A percentile compares a stretch with the other conserved stretches of the same genome.
These are phyloP conservation scores for Ganoderma lingzhi DNA, from an alignment of 1,284 basidiomycete genomes.

Conservation along the genomic window DNA sequence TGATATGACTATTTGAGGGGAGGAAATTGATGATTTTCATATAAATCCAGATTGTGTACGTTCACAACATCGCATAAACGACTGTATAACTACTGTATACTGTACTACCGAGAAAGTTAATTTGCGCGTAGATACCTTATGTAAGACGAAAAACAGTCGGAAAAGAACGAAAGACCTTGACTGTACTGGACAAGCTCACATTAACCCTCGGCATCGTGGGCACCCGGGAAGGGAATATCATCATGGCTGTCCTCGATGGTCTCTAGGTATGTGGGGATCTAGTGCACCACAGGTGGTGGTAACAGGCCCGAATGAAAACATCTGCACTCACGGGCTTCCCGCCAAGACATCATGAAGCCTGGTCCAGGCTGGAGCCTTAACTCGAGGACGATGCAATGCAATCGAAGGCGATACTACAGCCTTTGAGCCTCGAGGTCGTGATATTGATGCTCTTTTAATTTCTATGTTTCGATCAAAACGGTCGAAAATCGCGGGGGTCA, in stretches of 20 bases:
- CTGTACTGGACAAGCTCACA: background rate
- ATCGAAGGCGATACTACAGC: background rate
- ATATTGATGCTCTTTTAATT: background rate
- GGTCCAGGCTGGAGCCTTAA: background rate
- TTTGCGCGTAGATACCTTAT: background rate
- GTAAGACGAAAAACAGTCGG: background rate
- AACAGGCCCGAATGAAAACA: background rate
- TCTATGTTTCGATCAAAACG: background rate
- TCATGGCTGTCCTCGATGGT: slow-evolving; percentile 4
- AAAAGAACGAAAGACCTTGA: background rate
- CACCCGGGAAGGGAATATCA: background rate
- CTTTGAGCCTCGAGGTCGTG: background rate
- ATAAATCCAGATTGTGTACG: background rate
- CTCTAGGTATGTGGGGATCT: background rate
- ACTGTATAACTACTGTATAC: background rate
- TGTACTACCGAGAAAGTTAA: background rate
- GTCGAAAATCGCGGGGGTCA: background rate
- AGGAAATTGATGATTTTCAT: background rate
- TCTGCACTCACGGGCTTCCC: slow-evolving; percentile 2
- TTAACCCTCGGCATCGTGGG: background rate
- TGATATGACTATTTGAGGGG: background rate
- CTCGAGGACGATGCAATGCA: slow-evolving; percentile 1
- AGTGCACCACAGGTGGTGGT: background rate
- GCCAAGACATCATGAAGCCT: slow-evolving; percentile 2
- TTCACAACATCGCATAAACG: background rate